Evolutionary conservation across 306 rosid species (phyloP), one percentile per base, ranked within the genome.

Genomic region (Sindora glabra): DNA sequence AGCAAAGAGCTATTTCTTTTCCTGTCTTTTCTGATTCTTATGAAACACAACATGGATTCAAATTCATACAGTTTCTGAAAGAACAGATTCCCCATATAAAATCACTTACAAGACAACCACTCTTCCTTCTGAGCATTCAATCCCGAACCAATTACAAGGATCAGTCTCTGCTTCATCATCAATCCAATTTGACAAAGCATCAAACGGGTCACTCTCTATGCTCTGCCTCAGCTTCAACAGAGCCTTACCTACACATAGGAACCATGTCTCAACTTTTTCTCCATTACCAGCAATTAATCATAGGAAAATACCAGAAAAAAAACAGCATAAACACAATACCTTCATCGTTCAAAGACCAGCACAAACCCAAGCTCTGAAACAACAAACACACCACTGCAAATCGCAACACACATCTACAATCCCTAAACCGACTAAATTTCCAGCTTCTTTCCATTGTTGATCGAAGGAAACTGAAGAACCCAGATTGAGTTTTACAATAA

Each of bases 141-240:
- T 83, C 40, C 97, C 97, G 21, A 63, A 73, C 97, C 97, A 90
- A 18, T 75, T 77, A 77, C 96, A 90, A 1, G 87, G 86, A 66
- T 67, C 75, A 68, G 57, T 37, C 48, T 25, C 85, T 37, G 73
- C 73, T 63, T 61, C 76, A 64, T 81, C 86, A 39, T 85, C 81
- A 48, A 75, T 75, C 97, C 97, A 90, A 55, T 77, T 72, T 19
- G 80, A 68, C 76, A 90, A 77, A 81, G 96, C 82, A 40, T 68
- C 83, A 57, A 79, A 87, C 6, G 97, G 97, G 48, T 90, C 97
- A 57, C 74, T 83, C 41, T 55, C 71, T 10, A 90, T 72, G 57
- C 82, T 70, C 21, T 87, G 78, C 74, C 69, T 81, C 56, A 90
- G 81, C 77, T 76, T 87, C 84, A 90, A 51, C 57, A 90, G 87